Conservation (phyloP, 768 basidiomycete species). For the Polyporus arcularius region DNA sequence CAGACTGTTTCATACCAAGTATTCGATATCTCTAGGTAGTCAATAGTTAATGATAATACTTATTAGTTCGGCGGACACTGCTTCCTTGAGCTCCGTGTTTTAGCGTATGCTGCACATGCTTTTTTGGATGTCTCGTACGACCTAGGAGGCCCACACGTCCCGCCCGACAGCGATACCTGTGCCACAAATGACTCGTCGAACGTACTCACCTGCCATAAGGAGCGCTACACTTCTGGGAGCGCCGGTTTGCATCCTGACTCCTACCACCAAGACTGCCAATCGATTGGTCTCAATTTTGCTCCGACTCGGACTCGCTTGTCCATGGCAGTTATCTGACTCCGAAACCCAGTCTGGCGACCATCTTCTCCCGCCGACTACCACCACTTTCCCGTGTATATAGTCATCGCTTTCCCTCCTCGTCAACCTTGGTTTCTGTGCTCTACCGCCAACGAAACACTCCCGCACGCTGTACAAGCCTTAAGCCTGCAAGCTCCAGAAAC, state of each 20-base stretch:
- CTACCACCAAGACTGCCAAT: constrained; percentile 17
- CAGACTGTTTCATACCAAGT: too few species aligned
- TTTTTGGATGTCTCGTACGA: too few species aligned
- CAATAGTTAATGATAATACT: too few species aligned
- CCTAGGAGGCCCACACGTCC: too few species aligned
- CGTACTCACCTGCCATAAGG: constrained; percentile 4
- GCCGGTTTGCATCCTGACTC: background rate
- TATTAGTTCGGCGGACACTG: too few species aligned
- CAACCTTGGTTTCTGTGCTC: background rate
- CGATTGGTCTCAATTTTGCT: constrained; percentile 10
- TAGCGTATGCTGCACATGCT: too few species aligned
- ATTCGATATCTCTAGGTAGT: too few species aligned
- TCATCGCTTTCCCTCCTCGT: background rate
- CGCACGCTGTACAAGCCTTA: background rate
- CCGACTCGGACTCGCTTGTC: background rate
- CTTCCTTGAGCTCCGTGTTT: too few species aligned
- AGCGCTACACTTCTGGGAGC: constrained; percentile 1
- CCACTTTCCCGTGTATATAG: constrained; percentile 16
- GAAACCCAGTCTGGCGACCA: constrained; percentile 5
- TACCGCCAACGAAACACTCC: background rate
- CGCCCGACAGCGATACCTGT: too few species aligned
- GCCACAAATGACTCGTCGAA: background rate
- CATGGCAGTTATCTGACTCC: constrained; percentile 3
- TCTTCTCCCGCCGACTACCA: constrained; percentile 14
- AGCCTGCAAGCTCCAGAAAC: background rate